A percentile compares a stretch with the other conserved stretches of the same genome.
These are phyloP conservation scores for Kregervanrija pseudodelftensis DNA, from an alignment of 805 yeast genomes.

Conservation along the genomic window DNA sequence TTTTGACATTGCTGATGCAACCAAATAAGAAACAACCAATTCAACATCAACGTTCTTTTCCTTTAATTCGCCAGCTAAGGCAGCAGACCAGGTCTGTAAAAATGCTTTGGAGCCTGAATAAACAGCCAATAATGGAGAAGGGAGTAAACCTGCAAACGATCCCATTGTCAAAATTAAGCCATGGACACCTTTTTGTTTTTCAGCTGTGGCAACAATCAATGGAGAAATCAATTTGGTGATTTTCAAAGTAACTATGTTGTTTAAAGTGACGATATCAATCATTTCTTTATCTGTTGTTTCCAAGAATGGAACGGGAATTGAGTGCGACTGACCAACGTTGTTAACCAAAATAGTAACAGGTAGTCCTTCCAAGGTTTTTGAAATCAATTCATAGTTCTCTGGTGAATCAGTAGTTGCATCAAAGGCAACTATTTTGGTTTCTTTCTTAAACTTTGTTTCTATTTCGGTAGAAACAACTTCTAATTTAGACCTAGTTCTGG, in stretches of 20 bases:
- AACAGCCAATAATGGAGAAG: conserved; percentile 86
- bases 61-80: conserved; percentile 79
- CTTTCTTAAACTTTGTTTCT: conserved; percentile 48
- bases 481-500: conserved; percentile 77
- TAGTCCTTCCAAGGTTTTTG: conserved; percentile 38
- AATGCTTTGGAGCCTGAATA: conserved; percentile 96
- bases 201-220: conserved; percentile 48
- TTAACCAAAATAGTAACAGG: conserved; percentile 75
- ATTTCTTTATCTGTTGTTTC: conserved; percentile 75
- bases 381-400: conserved; percentile 48
- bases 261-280: conserved; percentile 74
- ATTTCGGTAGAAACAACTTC: conserved; percentile 59
- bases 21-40: conserved; percentile 78
- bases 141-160: conserved; percentile 90
- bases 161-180: conserved; percentile 93
- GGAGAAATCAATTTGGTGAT: conserved; percentile 80
- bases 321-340: conserved; percentile 92
- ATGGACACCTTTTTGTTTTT: conserved; percentile 32
- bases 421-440: conserved; percentile 62
- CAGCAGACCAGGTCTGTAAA: conserved; percentile 86
- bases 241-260: conserved; percentile 75
- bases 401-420: conserved; percentile 66
- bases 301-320: conserved; percentile 87
- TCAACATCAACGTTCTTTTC: conserved; percentile 75
- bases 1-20: conserved; percentile 94